Conservation (phyloP, 805 yeast species). For the Cyberlindnera subsufficiens region DNA sequence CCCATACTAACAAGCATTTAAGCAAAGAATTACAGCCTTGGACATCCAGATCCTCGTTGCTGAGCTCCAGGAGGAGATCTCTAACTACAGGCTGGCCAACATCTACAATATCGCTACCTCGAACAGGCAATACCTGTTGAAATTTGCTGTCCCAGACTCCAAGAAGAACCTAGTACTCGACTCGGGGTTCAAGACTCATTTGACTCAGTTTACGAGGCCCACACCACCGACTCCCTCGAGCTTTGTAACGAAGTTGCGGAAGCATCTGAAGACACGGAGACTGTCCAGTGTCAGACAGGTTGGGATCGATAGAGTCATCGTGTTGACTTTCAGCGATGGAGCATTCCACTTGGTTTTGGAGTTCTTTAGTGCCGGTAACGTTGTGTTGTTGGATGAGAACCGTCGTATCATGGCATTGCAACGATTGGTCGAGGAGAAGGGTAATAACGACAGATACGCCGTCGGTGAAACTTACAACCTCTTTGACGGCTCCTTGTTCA, state of each 20-base stretch:
- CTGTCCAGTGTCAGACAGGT: slow-evolving; percentile 69
- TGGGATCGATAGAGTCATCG: slow-evolving; percentile 76
- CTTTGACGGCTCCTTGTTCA: slow-evolving; percentile 51
- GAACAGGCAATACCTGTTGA: slow-evolving; percentile 66
- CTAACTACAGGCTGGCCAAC: slow-evolving; percentile 71
- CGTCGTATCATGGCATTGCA: slow-evolving; percentile 65
- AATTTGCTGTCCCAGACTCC: slow-evolving; percentile 79
- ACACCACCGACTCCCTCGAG: slow-evolving; percentile 78
- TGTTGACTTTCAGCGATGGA: slow-evolving; percentile 82
- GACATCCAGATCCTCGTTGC: slow-evolving; percentile 68
- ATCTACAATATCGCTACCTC: slow-evolving; percentile 76
- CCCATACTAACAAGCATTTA: slow-evolving; percentile 1
- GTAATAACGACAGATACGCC: slow-evolving; percentile 56
- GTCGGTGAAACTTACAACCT: slow-evolving; percentile 67
- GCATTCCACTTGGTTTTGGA: slow-evolving; percentile 72
- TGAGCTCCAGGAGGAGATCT: slow-evolving; percentile 55
- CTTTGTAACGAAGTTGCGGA: slow-evolving; percentile 80
- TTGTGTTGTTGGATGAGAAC: slow-evolving; percentile 67
- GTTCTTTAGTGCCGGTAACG: slow-evolving; percentile 93
- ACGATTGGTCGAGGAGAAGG: slow-evolving; percentile 72
- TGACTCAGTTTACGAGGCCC: slow-evolving; percentile 76
- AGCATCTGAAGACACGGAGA: slow-evolving; percentile 77
- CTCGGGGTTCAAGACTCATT: slow-evolving; percentile 77
- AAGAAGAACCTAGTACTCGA: slow-evolving; percentile 73
- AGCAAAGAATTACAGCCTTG: slow-evolving; percentile 84